Base-by-base conservation (phyloP, 2,329 filamentous ascomycete genomes). In the Claviceps paspali region DNA sequence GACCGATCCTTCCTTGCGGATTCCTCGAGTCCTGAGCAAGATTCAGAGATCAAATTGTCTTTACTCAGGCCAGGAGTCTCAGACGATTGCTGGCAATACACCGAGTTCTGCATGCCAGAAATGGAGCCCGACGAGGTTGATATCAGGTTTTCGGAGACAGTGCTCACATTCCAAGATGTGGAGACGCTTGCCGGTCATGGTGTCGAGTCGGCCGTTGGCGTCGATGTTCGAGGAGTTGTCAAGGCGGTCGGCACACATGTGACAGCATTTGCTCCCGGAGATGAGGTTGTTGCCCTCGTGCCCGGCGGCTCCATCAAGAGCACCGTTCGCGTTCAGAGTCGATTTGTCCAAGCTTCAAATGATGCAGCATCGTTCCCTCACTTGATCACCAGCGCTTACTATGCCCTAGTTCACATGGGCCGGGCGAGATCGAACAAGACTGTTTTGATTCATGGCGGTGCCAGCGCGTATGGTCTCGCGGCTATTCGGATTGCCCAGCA, bases 361-460 rank as follows among this genome's bases (percentile, higher is more conserved):
- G 32, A 36, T 1, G 40, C 47, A 2, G 46, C 45, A 2, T 46
- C 60, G 5, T 46, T 59, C 7, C 61, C 62, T 0, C 57, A 63
- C 2, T 50, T 58, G 1, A 58, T 59, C 35, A 43, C 59, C 17
- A 59, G 62, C 4, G 67, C 65, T 1, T 57, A 59, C 38, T 61
- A 69, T 39, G 58, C 56, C 2, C 48, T 73, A 6, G 19, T 48
- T 3, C 45, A 52, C 18, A 26, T 54, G n/a, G 57, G 55, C 21
- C 49, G 55, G 27, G 36, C 50, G 14, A 34, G 37, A 6, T 30
- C 28, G n/a, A 46, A 47, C 3, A 47, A 54, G 7, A 55, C 44
- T 3, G 52, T 68, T 4, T 52, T 71, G 4, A 52, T 71, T 14
- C 62, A 67, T 36, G 55, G 56, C 8, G 67, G 58, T 3, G 57